Base-by-base conservation (phyloP, 176 grass and related monocot species). In the Rhipidocladum racemiflorum region DNA sequence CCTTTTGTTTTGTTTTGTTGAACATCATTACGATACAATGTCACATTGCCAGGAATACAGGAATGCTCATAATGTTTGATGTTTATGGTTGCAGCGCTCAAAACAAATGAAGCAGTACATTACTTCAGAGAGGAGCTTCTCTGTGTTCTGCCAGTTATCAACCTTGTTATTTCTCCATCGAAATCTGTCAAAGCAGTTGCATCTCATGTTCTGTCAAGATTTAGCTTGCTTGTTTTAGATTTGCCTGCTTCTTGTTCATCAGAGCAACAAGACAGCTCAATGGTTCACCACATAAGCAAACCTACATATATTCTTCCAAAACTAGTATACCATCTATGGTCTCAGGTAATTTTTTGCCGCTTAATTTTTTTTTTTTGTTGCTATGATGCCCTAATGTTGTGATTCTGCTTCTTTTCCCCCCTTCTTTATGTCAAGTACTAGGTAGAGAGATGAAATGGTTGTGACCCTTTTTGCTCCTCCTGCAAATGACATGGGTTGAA, bases 111-210 rank as follows among this genome's bases (percentile, higher is more conserved):
- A 88, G 36, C 14, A 72, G 56, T 45, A 81, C 51, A 76, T n/a
- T 27, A 50, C 56, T 27, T 91, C 9, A 84, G 63, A 13, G 92
- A 88, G 69, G 96, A 98, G 75, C 87, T 98, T 78, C 70, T 98
- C 9, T 98, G 89, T 78, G 48, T 95, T 54, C 85, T 91, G 65
- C 84, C 96, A 70, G 82, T 90, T 84, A 89, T 91, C 61, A 93
- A 84, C 50, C 87, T 95, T 51, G 30, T 84, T 48, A 90, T 89
- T 64, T 98, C 90, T 55, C 90, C 96, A 73, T 98, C 92, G 34
- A 87, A 89, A 74, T 93, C 85, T 89, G 79, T 98, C 68, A 98
- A 95, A 88, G 69, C 72, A 74, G 78, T 79, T 42, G 92, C 90
- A 88, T 84, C 85, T 74, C 65, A 78, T 84, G 72, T 95, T 74